Conservation (phyloP, 345 rosid species). For the Psidium guajava region DNA sequence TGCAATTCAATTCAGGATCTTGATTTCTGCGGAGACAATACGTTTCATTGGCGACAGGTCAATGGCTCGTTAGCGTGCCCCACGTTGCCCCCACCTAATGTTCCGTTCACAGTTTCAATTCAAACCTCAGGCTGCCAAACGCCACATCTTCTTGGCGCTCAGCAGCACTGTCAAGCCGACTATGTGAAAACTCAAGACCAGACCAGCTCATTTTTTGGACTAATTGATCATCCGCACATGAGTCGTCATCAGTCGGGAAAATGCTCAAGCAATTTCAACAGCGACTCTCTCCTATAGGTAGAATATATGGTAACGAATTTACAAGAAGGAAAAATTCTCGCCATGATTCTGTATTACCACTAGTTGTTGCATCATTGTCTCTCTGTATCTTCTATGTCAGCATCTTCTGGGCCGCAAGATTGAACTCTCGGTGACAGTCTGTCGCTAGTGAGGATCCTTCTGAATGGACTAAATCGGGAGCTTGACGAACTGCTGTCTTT, state of each 20-base stretch:
- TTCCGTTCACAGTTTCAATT: not conserved
- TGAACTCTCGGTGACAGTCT: slow-evolving; percentile 31
- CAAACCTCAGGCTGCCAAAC: not conserved
- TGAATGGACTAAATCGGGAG: slow-evolving; percentile 28
- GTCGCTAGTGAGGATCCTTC: slow-evolving; percentile 27
- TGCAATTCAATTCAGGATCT: not conserved
- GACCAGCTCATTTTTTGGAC: not conserved
- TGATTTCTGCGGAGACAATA: not conserved
- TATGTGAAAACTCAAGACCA: not conserved
- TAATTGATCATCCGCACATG: not conserved
- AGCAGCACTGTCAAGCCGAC: not conserved
- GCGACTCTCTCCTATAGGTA: not conserved
- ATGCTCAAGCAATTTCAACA: not conserved
- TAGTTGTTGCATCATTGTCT: slow-evolving; percentile 8
- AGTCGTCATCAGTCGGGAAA: not conserved
- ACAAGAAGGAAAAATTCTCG: not conserved
- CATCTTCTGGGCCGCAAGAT: slow-evolving; percentile 12
- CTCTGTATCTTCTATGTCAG: slow-evolving; percentile 28
- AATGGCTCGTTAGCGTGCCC: not conserved
- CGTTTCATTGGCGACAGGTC: not conserved
- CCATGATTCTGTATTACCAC: not conserved
- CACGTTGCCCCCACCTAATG: not conserved
- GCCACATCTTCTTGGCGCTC: not conserved
- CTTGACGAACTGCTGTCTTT: slow-evolving; percentile 13
- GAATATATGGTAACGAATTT: not conserved